Evolutionary conservation across 2,329 filamentous ascomycete species (phyloP).

Genomic region (Pyricularia grisea): DNA sequence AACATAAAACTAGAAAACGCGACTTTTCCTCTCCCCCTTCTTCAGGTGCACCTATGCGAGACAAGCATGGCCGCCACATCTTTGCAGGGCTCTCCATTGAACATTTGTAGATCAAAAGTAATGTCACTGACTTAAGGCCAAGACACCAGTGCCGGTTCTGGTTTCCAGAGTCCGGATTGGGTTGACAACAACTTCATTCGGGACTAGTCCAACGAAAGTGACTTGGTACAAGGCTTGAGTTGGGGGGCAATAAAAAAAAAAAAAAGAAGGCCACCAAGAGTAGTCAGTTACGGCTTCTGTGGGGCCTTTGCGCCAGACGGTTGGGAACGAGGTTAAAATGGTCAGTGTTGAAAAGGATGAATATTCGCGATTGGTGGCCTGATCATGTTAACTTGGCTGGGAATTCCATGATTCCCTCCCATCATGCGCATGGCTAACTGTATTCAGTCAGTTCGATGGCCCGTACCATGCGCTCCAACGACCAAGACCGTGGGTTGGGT

Average conservation of each 20-base stretch:
- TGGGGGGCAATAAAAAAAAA: neutral
- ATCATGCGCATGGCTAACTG: neutral
- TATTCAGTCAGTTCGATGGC: neutral
- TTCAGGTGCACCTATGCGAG: neutral
- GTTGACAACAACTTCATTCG: neutral
- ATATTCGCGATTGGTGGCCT: neutral
- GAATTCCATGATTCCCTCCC: neutral
- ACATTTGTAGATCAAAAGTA: neutral
- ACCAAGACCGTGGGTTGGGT: neutral
- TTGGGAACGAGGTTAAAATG: neutral
- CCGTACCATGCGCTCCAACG: neutral
- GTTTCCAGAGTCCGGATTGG: neutral
- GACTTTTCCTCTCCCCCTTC: neutral
- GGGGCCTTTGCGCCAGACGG: neutral
- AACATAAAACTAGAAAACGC: neutral
- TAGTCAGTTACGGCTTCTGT: neutral
- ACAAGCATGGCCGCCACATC: neutral
- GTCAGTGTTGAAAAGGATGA: neutral
- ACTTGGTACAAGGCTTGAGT: neutral
- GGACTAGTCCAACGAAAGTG: neutral
- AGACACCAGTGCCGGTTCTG: neutral
- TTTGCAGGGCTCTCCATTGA: neutral
- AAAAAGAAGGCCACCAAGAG: neutral
- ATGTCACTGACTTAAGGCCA: neutral
- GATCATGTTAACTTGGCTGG: neutral